Conservation (phyloP, 257 asterid species). For the Nicotiana undulata region DNA sequence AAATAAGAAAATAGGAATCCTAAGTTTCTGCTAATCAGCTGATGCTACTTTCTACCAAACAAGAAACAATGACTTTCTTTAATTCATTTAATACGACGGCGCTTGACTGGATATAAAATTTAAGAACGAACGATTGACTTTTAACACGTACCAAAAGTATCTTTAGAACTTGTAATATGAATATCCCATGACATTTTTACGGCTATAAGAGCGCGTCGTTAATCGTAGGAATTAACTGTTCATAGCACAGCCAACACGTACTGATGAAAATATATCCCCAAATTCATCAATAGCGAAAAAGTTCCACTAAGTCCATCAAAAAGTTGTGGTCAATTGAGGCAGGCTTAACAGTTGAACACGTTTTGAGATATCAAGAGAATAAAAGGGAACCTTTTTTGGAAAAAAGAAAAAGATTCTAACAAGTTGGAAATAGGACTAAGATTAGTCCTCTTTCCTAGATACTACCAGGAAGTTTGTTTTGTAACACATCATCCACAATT, state of each 20-base stretch:
- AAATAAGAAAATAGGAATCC: conserved; percentile 6
- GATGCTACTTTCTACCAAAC: conserved; percentile 23
- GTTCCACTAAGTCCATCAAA: conserved; percentile 1
- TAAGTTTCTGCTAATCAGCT: conserved; percentile 1
- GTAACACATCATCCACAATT: neutral
- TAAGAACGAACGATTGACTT: too few relatives aligned
- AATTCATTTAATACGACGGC: too few relatives aligned
- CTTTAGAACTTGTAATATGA: too few relatives aligned
- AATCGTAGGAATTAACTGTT: neutral
- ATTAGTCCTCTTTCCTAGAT: neutral
- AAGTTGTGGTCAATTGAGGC: conserved; percentile 26
- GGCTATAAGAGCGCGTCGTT: too few relatives aligned
- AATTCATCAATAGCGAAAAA: neutral
- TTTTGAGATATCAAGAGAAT: conserved; percentile 8
- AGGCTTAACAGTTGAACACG: conserved; percentile 6
- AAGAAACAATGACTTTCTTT: neutral
- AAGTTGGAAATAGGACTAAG: neutral
- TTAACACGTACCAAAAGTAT: too few relatives aligned
- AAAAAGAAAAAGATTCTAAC: neutral
- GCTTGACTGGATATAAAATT: too few relatives aligned
- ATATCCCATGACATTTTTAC: too few relatives aligned
- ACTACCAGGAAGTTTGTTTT: neutral
- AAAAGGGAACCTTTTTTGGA: neutral
- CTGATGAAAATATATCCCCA: neutral
- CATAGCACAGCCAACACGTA: neutral